A percentile compares a stretch with the other conserved stretches of the same genome.
These are phyloP conservation scores for Aristolochia contorta DNA, from an alignment of 164 flowering plant species.

Conservation along the genomic window DNA sequence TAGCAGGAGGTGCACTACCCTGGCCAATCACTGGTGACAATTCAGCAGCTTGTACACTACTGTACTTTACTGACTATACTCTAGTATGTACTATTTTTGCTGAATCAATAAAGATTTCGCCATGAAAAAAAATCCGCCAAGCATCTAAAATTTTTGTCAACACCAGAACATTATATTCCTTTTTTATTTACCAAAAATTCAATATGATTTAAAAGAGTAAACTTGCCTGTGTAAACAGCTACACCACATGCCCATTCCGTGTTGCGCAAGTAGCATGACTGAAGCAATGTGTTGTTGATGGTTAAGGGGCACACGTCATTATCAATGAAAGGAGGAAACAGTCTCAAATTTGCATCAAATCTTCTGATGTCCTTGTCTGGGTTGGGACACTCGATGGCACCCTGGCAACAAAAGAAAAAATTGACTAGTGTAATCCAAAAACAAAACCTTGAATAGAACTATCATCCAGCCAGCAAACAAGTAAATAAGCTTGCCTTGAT, in stretches of 20 bases:
- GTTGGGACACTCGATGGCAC: constrained; percentile 87
- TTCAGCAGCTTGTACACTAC: too few relatives aligned
- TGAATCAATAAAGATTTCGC: too few relatives aligned
- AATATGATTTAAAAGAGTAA: not conserved
- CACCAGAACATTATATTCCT: too few relatives aligned
- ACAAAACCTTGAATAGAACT: not conserved
- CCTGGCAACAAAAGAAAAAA: constrained; percentile 35
- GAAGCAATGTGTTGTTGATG: constrained; percentile 90
- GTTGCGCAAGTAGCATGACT: constrained; percentile 93
- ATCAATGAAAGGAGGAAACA: constrained; percentile 96
- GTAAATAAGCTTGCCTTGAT: constrained; percentile 57
- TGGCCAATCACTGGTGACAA: too few relatives aligned
- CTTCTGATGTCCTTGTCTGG: constrained; percentile 94
- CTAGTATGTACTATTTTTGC: too few relatives aligned
- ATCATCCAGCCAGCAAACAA: not conserved
- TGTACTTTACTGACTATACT: too few relatives aligned
- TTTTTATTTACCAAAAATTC: too few relatives aligned
- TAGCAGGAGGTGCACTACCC: too few relatives aligned
- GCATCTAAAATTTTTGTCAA: too few relatives aligned
- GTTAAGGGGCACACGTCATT: constrained; percentile 91
- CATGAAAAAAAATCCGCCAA: too few relatives aligned
- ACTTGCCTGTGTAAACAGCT: constrained; percentile 92
- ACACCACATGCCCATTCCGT: constrained; percentile 99
- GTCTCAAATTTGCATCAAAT: constrained; percentile 89
- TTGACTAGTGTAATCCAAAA: not conserved